Evolutionary conservation across 2,329 filamentous ascomycete species (phyloP).

Genomic region (Diaporthe longicolla): DNA sequence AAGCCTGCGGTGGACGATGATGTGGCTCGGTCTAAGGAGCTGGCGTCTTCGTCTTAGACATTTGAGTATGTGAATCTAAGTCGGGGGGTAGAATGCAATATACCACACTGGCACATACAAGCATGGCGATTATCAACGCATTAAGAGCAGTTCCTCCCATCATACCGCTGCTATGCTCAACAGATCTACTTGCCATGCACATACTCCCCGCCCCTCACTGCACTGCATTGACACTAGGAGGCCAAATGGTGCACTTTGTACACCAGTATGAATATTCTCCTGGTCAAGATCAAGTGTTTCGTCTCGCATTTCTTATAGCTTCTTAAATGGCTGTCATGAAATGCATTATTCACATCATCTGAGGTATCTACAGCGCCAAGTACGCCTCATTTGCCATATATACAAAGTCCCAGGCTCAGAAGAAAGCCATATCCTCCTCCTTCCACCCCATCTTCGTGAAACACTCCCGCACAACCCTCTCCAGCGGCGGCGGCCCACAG

Average conservation of each 20-base stretch:
- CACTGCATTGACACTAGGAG: neutral
- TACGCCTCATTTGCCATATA: neutral
- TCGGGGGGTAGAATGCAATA: neutral
- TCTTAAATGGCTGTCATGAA: neutral
- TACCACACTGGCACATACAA: neutral
- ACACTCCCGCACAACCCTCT: conserved; percentile 73
- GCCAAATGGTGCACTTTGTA: neutral
- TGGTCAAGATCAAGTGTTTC: too few relatives aligned
- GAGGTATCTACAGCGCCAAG: conserved; percentile 1
- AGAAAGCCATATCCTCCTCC: conserved; percentile 82
- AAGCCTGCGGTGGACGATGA: conserved; percentile 64
- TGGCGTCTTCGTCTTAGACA: conserved; percentile 36
- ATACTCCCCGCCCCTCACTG: too few relatives aligned
- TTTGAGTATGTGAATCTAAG: too few relatives aligned
- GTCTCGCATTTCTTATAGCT: neutral
- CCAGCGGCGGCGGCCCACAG: conserved; percentile 82
- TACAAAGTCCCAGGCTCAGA: conserved; percentile 59
- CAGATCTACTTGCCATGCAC: neutral
- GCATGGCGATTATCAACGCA: neutral
- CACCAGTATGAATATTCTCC: too few relatives aligned
- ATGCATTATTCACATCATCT: conserved; percentile 8
- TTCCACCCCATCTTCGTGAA: conserved; percentile 73
- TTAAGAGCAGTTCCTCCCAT: too few relatives aligned
- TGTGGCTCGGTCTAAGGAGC: conserved; percentile 59
- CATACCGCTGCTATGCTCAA: neutral